phyloP scores from a whole-genome alignment of 2,329 filamentous ascomycete species.

The Microdochium trichocladiopsis region DNA sequence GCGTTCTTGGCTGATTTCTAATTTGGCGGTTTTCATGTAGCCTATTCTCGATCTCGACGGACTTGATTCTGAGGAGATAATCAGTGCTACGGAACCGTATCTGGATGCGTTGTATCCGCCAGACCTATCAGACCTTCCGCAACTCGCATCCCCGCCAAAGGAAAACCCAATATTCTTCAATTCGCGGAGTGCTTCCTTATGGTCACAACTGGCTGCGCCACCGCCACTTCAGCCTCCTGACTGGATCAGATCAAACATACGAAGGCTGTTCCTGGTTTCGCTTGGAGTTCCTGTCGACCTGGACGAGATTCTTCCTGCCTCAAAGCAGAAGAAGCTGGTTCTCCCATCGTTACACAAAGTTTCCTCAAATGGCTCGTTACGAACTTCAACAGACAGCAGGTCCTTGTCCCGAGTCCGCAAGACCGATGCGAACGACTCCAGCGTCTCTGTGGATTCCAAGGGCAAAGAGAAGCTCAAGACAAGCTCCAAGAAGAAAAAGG shows the following conservation, averaged over 20 bases:
- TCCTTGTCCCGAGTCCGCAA: slow-evolving; percentile 38
- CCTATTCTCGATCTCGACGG: slow-evolving; percentile 62
- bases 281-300: slow-evolving; percentile 93
- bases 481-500: slow-evolving; percentile 19
- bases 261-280: slow-evolving; percentile 90
- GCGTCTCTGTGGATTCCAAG: slow-evolving; percentile 52
- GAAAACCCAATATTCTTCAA: slow-evolving; percentile 69
- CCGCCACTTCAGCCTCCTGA: slow-evolving; percentile 92
- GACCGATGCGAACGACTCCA: slow-evolving; percentile 43
- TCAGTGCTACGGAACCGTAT: slow-evolving; percentile 56
- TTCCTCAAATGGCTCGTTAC: slow-evolving; percentile 42
- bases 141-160: slow-evolving; percentile 41
- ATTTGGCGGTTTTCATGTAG: slow-evolving; percentile 36
- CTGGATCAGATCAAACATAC: slow-evolving; percentile 94
- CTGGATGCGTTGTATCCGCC: slow-evolving; percentile 59
- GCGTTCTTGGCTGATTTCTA: slow-evolving; percentile 25
- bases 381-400: slow-evolving; percentile 47
- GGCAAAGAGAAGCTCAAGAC: slow-evolving; percentile 36
- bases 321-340: slow-evolving; percentile 95
- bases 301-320: slow-evolving; percentile 93
- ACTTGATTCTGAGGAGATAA: slow-evolving; percentile 53
- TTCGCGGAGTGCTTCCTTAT: slow-evolving; percentile 80
- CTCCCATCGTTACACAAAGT: slow-evolving; percentile 60
- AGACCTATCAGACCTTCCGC: slow-evolving; percentile 43
- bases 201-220: slow-evolving; percentile 93